Evolutionary conservation across 169 alveolate genomes (phyloP), one percentile per base, ranked within the genome.

Genomic region (Pseudocohnilembus persalinus): DNA sequence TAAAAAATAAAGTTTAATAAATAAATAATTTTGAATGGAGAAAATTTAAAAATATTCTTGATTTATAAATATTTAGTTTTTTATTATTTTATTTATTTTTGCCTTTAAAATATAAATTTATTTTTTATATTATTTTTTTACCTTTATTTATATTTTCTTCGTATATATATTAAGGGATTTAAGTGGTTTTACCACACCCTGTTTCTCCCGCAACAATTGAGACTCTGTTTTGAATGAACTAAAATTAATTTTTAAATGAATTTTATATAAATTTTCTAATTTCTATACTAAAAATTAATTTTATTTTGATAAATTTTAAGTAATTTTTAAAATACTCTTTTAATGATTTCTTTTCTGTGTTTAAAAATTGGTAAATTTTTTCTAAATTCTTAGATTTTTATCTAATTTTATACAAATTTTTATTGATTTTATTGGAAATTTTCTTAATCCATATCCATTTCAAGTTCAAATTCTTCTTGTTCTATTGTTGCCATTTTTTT

Each of bases 131-230:
- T 73, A 86, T 27, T n/a, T 34, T 35, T 0, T 78, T 77, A 79
- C 76, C 83, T 35, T 89, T 77, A 78, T 79, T 79, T 28, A 79
- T 35, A 28, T 72, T 33, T 25, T 79, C 84, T 63, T 79, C 84
- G 20, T 82, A 87, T 63, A 93, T 83, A 73, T 91, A 90, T 89
- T 93, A 74, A 32, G 96, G 96, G 0, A 93, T 94, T 90, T 93
- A 88, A 0, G 96, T 93, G 25, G 95, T 89, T 90, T 93, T 93
- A 26, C 96, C 96, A 81, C 94, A 91, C 75, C 96, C 96, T 1
- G 96, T 93, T 78, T 92, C 96, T 31, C 96, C 96, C 84, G 92
- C 87, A 74, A 93, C 88, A n/a, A 93, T 74, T n/a, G 85, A 83
- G 4, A 91, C 88, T 82, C 90, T 80, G 76, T 89, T 93, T 76